Base-by-base conservation (phyloP, 257 asterid species). In the Schizonepeta tenuifolia region DNA sequence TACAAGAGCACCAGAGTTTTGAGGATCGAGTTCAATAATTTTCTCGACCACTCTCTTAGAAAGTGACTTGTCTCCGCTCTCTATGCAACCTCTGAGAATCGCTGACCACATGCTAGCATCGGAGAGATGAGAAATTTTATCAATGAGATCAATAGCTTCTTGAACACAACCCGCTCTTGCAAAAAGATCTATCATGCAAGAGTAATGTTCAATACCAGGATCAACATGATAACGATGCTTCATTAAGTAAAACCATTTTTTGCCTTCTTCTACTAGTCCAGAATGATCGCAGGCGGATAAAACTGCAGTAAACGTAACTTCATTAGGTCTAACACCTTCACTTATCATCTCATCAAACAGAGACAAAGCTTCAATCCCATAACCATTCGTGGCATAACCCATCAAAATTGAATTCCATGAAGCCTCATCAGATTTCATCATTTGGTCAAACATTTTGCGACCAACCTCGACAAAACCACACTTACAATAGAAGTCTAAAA, bases 261-360 rank as follows among this genome's bases (percentile, higher is more conserved):
- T 80, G 8, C 98, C 97, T 75, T 91, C 98, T 79, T 87, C 88
- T 21, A 89, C 83, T n/a, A 94, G 72, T 40, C 98, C 97, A 81
- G 97, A 94, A 79, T 94, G 98, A 84, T 88, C 86, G 58, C 98
- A 94, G 58, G 99, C 98, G 44, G 96, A 91, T 73, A 94, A 82
- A 77, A 94, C 89, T 17, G 92, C 96, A 24, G 87, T 88, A 77
- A 91, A 91, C 53, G 99, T 87, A 63, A 91, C 77, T 47, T 75
- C 78, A 14, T 78, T 77, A 2, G 99, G 97, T 15, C 14, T 38
- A 35, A 91, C 72, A 40, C 83, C 86, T 2, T 60, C 78, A 14
- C 41, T 18, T 69, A 81, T 84, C 99, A 91, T 89, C 70, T 86
- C 88, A 56, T 65, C 71, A 75, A 94, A 94, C 15, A 94, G 80